Base-by-base conservation (phyloP, 2,329 filamentous ascomycete genomes). In the Rhynchosporium secalis region DNA sequence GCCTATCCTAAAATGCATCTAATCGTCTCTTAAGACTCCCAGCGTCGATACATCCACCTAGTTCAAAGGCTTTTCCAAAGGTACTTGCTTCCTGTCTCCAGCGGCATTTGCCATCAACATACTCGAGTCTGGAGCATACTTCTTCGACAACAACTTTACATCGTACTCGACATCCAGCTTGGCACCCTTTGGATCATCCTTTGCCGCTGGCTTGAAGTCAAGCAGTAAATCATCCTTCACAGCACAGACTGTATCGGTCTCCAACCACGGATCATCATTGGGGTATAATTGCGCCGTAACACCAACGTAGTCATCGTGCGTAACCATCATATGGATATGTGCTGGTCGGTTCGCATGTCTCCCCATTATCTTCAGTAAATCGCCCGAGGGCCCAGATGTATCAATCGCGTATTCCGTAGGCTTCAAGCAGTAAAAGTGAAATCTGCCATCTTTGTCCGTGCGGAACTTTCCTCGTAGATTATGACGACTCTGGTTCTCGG, bases 211-310 rank as follows among this genome's bases (percentile, higher is more conserved):
- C 62, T 72, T 70, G 64, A 83, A 82, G 40, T 72, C 69, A 0
- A 81, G 78, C 3, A 76, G 70, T 43, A 84, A 70, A 31, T 80
- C 80, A 29, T 80, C 75, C 75, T 84, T 84, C 60, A 83, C 80
- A 0, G 82, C 82, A 62, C 83, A 85, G 8, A 83, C 82, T 4
- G 78, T 76, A 66, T 85, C 82, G 48, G 78, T 76, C 5, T 69
- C 69, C 28, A 91, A 78, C 68, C 90, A 86, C 65, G 83, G 80
- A 74, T 86, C 85, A 65, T 84, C 80, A 62, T 80, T 78, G 73
- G 92, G 89, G 72, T 92, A 94, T 60, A 95, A 86, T 74, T 95
- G 90, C 1, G 87, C 90, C 0, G 87, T 89, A 54, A 96, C 81
- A 0, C 87, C 80, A 70, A 86, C 88, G 78, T 88, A 86, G 7